phyloP scores from a whole-genome alignment of 305 asterid species.

The Fraxinus ornus region DNA sequence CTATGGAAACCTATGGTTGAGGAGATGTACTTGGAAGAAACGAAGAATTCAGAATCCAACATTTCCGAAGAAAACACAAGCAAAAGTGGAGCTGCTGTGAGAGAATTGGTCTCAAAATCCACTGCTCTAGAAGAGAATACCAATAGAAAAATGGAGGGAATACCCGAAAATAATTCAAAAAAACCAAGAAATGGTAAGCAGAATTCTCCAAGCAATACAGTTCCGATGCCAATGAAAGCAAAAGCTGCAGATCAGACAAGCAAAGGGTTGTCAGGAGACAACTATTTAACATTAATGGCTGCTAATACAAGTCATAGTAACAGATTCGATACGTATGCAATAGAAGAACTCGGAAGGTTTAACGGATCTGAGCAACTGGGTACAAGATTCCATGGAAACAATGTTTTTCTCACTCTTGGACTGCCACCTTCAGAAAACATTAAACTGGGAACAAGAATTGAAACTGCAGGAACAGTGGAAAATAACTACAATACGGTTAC shows the following conservation, averaged over 20 bases:
- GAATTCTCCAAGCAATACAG: constrained; percentile 36
- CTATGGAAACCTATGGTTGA: constrained; percentile 92
- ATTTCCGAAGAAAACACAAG: constrained; percentile 20
- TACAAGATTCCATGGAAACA: constrained; percentile 41
- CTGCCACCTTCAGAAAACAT: constrained; percentile 50
- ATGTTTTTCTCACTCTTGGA: constrained; percentile 58
- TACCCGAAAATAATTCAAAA: constrained; percentile 20
- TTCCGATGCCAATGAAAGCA: constrained; percentile 30
- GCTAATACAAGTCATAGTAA: constrained; percentile 5
- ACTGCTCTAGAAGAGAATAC: not conserved
- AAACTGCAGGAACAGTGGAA: constrained; percentile 28
- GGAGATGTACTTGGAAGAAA: constrained; percentile 76
- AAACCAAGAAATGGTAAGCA: constrained; percentile 32
- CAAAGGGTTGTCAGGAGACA: not conserved
- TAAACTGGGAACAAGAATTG: constrained; percentile 35
- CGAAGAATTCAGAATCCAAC: constrained; percentile 42
- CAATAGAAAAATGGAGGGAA: not conserved
- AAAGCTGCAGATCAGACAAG: constrained; percentile 22
- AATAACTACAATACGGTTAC: constrained; percentile 25
- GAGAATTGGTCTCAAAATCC: not conserved
- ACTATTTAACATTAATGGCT: constrained; percentile 25
- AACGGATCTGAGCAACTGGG: constrained; percentile 37
- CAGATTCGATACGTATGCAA: constrained; percentile 29
- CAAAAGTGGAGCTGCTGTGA: constrained; percentile 4
- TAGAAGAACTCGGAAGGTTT: constrained; percentile 43